Evolutionary conservation across 495 filamentous ascomycete species (phyloP).

Genomic region (Penicillium verhagenii): DNA sequence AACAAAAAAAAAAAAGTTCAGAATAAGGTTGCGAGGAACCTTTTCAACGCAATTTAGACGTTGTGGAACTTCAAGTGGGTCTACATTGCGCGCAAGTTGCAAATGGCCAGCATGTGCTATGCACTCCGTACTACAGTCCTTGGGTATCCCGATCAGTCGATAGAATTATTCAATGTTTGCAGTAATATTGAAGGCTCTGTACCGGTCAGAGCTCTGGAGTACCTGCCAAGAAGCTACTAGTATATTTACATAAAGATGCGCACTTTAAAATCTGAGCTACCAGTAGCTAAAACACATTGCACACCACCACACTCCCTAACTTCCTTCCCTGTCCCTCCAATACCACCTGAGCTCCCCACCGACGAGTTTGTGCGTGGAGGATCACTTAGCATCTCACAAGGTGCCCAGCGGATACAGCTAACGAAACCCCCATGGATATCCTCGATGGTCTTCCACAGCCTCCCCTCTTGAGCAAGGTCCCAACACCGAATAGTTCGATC

Average conservation of each 20-base stretch:
- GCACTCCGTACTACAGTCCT: too few relatives aligned
- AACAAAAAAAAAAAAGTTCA: too few relatives aligned
- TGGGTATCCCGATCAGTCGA: too few relatives aligned
- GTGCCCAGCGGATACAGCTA: constrained; percentile 4
- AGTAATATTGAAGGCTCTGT: too few relatives aligned
- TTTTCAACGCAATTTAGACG: too few relatives aligned
- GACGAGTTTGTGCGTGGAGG: neutral
- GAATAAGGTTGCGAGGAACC: too few relatives aligned
- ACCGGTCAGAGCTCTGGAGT: too few relatives aligned
- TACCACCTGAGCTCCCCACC: neutral
- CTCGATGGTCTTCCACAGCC: neutral
- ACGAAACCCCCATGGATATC: neutral
- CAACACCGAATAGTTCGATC: constrained; percentile 91
- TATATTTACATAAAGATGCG: neutral
- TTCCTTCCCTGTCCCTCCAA: neutral
- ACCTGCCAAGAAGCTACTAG: too few relatives aligned
- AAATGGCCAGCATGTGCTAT: too few relatives aligned
- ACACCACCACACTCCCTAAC: neutral
- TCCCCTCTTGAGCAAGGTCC: constrained; percentile 37
- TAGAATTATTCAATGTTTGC: too few relatives aligned
- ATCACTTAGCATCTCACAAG: neutral
- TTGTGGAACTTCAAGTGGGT: too few relatives aligned
- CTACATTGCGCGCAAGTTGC: too few relatives aligned
- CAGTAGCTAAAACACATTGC: constrained; percentile 5
- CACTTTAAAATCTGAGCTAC: neutral